Evolutionary conservation across 2,329 filamentous ascomycete genomes (phyloP), one percentile per base, ranked within the genome.

Genomic region (Phaeosphaeriaceae sp.): DNA sequence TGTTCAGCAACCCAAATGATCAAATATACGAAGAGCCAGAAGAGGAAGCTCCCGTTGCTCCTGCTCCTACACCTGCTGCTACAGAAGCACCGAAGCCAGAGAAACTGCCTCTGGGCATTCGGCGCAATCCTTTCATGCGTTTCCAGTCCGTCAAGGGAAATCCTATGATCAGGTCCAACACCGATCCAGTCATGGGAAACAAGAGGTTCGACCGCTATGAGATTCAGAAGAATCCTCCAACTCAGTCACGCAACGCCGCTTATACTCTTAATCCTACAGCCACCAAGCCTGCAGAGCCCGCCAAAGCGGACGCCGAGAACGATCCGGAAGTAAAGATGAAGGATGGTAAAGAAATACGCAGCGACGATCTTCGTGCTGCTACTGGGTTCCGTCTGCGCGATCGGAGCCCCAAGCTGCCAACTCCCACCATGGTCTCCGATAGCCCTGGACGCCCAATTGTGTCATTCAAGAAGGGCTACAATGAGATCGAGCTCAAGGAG

Each of bases 11-110:
- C 60, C 89, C 89, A 1, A 87, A 89, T 33, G 90, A 93, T 72
- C 88, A 91, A 71, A 93, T 97, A 60, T 97, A 92, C 83, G 93
- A 97, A 76, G 94, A 97, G 73, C 91, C 92, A 1, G 87, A 91
- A 69, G 82, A 84, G 56, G 68, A 76, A 48, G 65, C 68, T 19
- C 59, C 65, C 44, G 51, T 62, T 51, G 63, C 62, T 50, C 65
- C 69, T 57, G 63, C 64, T 53, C 69, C 71, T 33, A 68, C 70
- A 17, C 69, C 72, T 25, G 66, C 68, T 40, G 61, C 70, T 41
- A 61, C 71, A 20, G 71, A 76, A 46, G 62, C 73, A 33, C 71
- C 76, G 20, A 67, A 73, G 47, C 56, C 68, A 20, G 66, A 70
- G 10, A 76, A 77, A 57, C 75, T 90, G 41, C 83, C 82, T 24